Evolutionary conservation across 2,329 filamentous ascomycete species (phyloP).

Genomic region (Emmonsia crescens): DNA sequence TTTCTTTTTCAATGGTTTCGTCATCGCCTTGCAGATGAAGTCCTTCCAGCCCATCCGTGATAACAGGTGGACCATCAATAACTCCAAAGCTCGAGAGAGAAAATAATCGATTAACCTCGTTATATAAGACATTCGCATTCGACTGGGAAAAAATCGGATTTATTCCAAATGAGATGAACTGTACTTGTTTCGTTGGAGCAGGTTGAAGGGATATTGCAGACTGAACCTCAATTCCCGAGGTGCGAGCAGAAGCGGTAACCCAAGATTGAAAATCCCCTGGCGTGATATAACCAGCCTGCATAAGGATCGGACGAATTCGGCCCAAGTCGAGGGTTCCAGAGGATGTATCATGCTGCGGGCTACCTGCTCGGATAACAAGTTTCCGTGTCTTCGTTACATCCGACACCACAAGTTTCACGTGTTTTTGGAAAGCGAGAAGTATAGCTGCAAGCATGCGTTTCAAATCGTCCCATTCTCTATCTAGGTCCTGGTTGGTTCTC

Average conservation of each 20-base stretch:
- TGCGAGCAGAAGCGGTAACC: conserved; percentile 59
- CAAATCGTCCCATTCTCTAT: conserved; percentile 56
- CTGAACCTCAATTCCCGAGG: conserved; percentile 49
- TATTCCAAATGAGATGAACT: conserved; percentile 74
- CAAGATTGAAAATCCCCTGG: conserved; percentile 46
- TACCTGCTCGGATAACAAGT: conserved; percentile 21
- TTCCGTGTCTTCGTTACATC: conserved; percentile 38
- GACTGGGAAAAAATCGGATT: conserved; percentile 47
- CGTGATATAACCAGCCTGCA: conserved; percentile 55
- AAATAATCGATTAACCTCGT: conserved; percentile 70
- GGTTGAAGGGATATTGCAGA: conserved; percentile 64
- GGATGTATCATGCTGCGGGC: neutral
- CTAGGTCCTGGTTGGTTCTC: conserved; percentile 41
- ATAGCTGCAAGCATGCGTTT: conserved; percentile 50
- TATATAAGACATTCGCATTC: conserved; percentile 57
- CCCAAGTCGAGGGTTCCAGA: neutral
- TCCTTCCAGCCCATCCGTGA: conserved; percentile 27
- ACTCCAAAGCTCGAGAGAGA: conserved; percentile 64
- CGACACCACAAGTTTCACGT: conserved; percentile 48
- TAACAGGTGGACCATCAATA: conserved; percentile 36
- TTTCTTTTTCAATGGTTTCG: conserved; percentile 3
- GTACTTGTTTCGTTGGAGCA: conserved; percentile 57
- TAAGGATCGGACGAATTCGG: conserved; percentile 44
- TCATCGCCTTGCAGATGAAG: conserved; percentile 25
- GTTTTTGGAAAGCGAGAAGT: conserved; percentile 56